Percentiles rank a stretch among this genome's conserved stretches.
phyloP scores from a whole-genome alignment of 1,139 yeast genomes.

The Suzukiozyma palmioleophila region DNA sequence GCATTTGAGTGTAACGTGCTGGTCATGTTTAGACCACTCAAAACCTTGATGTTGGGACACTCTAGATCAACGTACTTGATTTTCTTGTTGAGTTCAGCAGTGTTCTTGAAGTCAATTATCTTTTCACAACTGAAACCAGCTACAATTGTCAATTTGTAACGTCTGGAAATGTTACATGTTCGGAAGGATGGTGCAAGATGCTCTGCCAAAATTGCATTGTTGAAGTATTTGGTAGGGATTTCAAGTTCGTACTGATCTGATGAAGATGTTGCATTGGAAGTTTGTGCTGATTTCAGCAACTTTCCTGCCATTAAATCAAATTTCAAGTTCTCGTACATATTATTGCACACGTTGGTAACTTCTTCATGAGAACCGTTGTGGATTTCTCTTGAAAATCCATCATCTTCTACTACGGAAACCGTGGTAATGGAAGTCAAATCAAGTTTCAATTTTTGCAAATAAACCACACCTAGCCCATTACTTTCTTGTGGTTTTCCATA shows the following conservation, averaged over 20 bases:
- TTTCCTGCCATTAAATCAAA: conserved; percentile 38
- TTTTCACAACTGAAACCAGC: conserved; percentile 43
- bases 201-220: conserved; percentile 45
- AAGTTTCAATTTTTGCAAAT: conserved; percentile 33
- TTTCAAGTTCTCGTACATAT: conserved; percentile 30
- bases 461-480: conserved; percentile 47
- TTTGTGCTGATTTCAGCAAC: conserved; percentile 23
- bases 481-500: conserved; percentile 36
- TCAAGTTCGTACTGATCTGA: conserved; percentile 37
- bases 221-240: conserved; percentile 37
- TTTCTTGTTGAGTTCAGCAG: conserved; percentile 16
- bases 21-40: conserved; percentile 39
- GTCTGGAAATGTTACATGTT: conserved; percentile 53
- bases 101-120: conserved; percentile 18
- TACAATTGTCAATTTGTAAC: conserved; percentile 39
- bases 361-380: conserved; percentile 30
- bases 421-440: conserved; percentile 30
- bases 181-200: conserved; percentile 50
- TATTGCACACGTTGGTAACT: conserved; percentile 25
- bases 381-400: conserved; percentile 19
- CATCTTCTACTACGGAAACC: conserved; percentile 34
- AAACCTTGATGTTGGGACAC: conserved; percentile 33
- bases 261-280: conserved; percentile 14
- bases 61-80: conserved; percentile 28
- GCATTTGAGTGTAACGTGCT: conserved; percentile 18